A percentile compares a stretch with the other conserved stretches of the same genome.
Conservation (phyloP, 2,329 filamentous ascomycete species). For the Diaporthe capsici region DNA sequence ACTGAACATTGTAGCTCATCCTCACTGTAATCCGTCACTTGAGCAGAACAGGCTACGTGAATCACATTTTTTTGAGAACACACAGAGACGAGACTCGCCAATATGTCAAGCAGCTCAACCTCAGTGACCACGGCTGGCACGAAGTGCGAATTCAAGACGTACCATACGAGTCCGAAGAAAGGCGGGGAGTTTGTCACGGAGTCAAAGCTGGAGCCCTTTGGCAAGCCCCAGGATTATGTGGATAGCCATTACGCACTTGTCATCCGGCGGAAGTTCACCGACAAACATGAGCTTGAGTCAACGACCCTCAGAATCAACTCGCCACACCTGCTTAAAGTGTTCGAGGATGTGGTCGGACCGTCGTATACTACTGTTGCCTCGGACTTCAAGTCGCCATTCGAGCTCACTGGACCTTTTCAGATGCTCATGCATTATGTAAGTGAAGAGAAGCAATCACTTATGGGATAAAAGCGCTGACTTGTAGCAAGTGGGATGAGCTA, state of each 20-base stretch:
- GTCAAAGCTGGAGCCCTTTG: slow-evolving; percentile 2
- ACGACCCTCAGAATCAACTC: slow-evolving; percentile 5
- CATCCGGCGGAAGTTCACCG: background rate
- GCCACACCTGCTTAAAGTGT: background rate
- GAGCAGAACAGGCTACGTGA: fast-evolving
- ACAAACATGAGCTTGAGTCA: slow-evolving; percentile 6
- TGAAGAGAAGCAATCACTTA: background rate
- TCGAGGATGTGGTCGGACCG: background rate
- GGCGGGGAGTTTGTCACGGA: background rate
- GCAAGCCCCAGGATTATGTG: background rate
- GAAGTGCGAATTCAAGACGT: slow-evolving; percentile 13
- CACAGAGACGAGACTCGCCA: background rate
- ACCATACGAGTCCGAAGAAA: slow-evolving; percentile 1
- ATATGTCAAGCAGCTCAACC: background rate
- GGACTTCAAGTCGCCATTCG: slow-evolving; percentile 12
- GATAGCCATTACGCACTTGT: slow-evolving; percentile 6
- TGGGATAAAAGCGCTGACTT: background rate
- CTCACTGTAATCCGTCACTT: too few species aligned
- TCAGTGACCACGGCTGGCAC: background rate
- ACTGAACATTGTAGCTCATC: too few species aligned
- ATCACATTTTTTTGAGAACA: background rate
- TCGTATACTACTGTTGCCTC: slow-evolving; percentile 5
- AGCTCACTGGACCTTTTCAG: slow-evolving; percentile 8
- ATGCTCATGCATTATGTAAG: slow-evolving; percentile 11
- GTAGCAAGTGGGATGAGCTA: slow-evolving; percentile 4